phyloP scores from a whole-genome alignment of 306 rosid species.

The Quercus aquifolioides region DNA sequence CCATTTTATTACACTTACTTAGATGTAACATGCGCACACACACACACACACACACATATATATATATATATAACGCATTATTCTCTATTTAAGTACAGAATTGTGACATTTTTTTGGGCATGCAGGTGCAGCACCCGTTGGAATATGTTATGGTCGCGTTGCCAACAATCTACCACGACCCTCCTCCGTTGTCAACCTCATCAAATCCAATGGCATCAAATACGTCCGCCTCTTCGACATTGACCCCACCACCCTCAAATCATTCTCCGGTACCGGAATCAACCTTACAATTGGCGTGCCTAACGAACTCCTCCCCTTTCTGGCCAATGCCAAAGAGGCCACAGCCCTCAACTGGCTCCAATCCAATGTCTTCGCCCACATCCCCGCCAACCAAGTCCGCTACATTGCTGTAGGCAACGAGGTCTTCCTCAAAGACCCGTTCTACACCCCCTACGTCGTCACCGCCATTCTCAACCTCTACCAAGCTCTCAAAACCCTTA shows the following conservation, averaged over 20 bases:
- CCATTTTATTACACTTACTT: neutral
- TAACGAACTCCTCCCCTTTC: conserved; percentile 35
- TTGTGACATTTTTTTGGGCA: neutral
- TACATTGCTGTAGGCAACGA: conserved; percentile 35
- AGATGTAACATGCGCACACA: accelerated
- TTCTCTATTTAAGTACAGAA: neutral
- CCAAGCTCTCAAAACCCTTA: conserved; percentile 32
- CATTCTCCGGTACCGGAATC: conserved; percentile 23
- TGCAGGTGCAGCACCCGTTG: conserved; percentile 1
- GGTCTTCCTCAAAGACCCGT: conserved; percentile 29
- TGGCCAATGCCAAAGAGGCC: conserved; percentile 1
- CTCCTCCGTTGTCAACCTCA: neutral
- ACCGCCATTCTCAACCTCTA: conserved; percentile 32
- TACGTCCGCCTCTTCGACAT: conserved; percentile 24
- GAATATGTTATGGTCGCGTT: conserved; percentile 30
- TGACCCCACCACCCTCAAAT: conserved; percentile 8
- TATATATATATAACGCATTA: neutral
- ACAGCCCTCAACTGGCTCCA: conserved; percentile 26
- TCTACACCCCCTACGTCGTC: conserved; percentile 20
- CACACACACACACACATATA: neutral
- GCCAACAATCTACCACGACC: conserved; percentile 26
- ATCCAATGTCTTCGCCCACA: conserved; percentile 8
- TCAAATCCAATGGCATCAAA: conserved; percentile 18
- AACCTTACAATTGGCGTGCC: conserved; percentile 24
- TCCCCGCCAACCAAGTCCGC: conserved; percentile 14